Conservation (phyloP, 257 asterid species). For the Prunella vulgaris region DNA sequence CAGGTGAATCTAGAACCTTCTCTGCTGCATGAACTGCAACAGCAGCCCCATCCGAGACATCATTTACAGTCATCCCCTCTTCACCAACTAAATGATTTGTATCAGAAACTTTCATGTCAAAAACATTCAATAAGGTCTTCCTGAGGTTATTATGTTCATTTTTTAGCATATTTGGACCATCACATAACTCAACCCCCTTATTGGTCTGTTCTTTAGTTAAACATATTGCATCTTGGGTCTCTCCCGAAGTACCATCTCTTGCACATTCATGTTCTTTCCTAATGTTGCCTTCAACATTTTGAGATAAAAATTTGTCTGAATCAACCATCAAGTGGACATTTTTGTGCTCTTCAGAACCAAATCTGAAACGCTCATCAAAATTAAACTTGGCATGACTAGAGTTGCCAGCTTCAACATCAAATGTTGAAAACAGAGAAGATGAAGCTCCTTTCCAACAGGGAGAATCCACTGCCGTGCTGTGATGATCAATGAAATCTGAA, state of each 20-base stretch:
- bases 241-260: conserved; percentile 20
- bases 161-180: conserved; percentile 28
- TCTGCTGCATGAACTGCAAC: conserved; percentile 84
- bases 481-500: conserved; percentile 59
- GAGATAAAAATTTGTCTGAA: conserved; percentile 27
- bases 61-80: conserved; percentile 36
- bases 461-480: conserved; percentile 68
- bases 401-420: conserved; percentile 45
- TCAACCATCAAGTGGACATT: conserved; percentile 30
- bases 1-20: conserved; percentile 68
- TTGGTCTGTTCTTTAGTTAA: conserved; percentile 28
- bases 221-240: conserved; percentile 28
- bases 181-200: conserved; percentile 33
- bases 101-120: conserved; percentile 29
- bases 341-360: conserved; percentile 31
- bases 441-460: conserved; percentile 98
- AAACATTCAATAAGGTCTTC: conserved; percentile 27
- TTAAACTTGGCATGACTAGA: conserved; percentile 18
- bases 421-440: conserved; percentile 42
- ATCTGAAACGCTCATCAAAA: conserved; percentile 29
- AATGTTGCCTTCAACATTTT: conserved; percentile 30
- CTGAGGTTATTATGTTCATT: conserved; percentile 27
- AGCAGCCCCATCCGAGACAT: conserved; percentile 51
- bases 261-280: conserved; percentile 15
- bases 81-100: conserved; percentile 29